Base-by-base conservation (phyloP, 371 early-diverging fungal species). In the Mucor piriformis region DNA sequence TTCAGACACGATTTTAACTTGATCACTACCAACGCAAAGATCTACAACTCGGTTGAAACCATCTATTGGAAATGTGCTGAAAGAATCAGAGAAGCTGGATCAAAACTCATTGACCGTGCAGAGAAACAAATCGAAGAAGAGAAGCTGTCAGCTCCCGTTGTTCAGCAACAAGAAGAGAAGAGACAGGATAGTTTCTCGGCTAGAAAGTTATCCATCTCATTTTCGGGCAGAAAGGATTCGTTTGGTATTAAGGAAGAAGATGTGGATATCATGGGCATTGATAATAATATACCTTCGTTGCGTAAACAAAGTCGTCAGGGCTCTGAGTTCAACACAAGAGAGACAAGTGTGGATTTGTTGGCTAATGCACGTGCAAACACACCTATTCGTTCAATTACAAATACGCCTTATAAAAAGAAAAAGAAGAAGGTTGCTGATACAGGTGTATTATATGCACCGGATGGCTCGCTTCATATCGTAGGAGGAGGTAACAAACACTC, bases 51-150 rank as follows among this genome's bases (percentile, higher is more conserved):
- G 16, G 81, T 80, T 15, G 83, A 85, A 12, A 91, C 91, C 0
- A 74, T 89, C 7, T 92, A 90, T 49, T 87, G 80, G 79, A 84
- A 82, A 53, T 81, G 73, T 50, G 91, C 92, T 0, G 88, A 89
- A 27, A 84, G 84, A 59, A 57, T 92, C 3, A 74, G 78, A 49
- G 76, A 82, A 1, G 82, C 76, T 57, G 88, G 89, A 3, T 50
- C 66, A 3, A 78, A 77, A 37, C 68, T 84, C 4, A 83, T 90
- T 61, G 88, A 86, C 48, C 70, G 85, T 12, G 87, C 87, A 29
- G 73, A 73, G 25, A 78, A 79, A 32, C 68, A 76, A 0, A 65
- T 79, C 35, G 73, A 72, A n/a, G 79, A 83, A 46, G 78, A 73
- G 42, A 50, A 64, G 54, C 33, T 70, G 0, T 23, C 50, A 2